Base-by-base conservation (phyloP, 2,329 filamentous ascomycete genomes). In the Lomentospora prolificans region DNA sequence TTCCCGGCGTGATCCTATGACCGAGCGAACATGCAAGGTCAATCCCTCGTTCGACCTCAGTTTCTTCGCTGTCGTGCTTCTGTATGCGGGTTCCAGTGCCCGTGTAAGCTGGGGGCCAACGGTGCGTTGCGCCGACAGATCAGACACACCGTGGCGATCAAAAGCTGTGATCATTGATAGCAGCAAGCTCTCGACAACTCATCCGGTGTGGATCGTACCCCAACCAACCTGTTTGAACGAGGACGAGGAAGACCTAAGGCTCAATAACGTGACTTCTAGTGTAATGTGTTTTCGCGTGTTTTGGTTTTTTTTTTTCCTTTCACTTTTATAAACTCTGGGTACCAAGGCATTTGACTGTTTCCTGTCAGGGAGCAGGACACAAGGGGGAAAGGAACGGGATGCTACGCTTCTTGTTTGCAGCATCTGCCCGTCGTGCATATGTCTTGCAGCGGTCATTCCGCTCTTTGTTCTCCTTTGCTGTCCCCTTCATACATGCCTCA, bases 1-100 rank as follows among this genome's bases (percentile, higher is more conserved):
- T n/a, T n/a, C n/a, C n/a, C n/a, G n/a, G n/a, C n/a, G n/a, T n/a
- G 19, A 48, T 48, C 44, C 44, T 48, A 25, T 48, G 44, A 48
- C 44, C 44, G 17, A 46, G 41, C 19, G 41, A 48, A 4, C 44
- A 48, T 48, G 44, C 24, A 48, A 8, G 7, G 44, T 22, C 17
- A 48, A 48, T 48, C 44, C 17, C 14, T 48, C 12, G 4, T 48
- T 27, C 44, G 17, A 10, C 6, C 30, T 12, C 12, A 33, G 6
- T 7, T 6, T 12, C 6, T 33, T 12, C 7, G 12, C 6, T 12
- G 30, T 33, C 30, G 30, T 33, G 6, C n/a, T n/a, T n/a, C n/a
- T n/a, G n/a, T n/a, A n/a, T n/a, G n/a, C n/a, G n/a, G n/a, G n/a
- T n/a, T n/a, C n/a, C 36, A 17, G 36, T 5, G 19, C 36, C 19